Conservation (phyloP, 2,329 filamentous ascomycete genomes). For the Tolypocladium guangdongense region DNA sequence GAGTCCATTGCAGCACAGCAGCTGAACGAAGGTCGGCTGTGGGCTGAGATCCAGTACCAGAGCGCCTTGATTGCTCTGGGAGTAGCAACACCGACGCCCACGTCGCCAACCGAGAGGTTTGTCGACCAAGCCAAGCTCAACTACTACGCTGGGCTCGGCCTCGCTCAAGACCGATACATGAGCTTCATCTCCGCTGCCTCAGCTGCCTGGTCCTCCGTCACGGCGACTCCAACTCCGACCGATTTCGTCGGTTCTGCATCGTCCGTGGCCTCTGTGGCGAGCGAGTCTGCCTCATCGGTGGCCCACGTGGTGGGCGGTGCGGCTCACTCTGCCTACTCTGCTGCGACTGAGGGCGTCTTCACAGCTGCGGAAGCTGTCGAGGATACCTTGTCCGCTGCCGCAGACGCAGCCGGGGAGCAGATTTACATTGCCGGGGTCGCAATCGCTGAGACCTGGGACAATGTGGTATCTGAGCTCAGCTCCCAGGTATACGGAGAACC, state of each 20-base stretch:
- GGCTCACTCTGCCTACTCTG: slow-evolving; percentile 39
- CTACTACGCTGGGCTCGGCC: slow-evolving; percentile 69
- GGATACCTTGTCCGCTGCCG: slow-evolving; percentile 26
- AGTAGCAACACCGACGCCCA: slow-evolving; percentile 40
- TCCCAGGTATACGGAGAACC: slow-evolving; percentile 60
- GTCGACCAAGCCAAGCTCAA: slow-evolving; percentile 50
- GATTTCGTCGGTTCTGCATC: slow-evolving; percentile 35
- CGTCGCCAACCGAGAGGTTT: slow-evolving; percentile 42
- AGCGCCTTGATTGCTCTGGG: slow-evolving; percentile 56
- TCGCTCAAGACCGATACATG: slow-evolving; percentile 69
- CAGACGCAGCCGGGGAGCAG: slow-evolving; percentile 33
- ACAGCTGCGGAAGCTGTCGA: slow-evolving; percentile 27
- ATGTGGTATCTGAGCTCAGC: slow-evolving; percentile 50
- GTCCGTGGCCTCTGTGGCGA: slow-evolving; percentile 37
- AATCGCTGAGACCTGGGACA: slow-evolving; percentile 28
- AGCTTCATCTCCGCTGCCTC: slow-evolving; percentile 65
- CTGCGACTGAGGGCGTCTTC: slow-evolving; percentile 29
- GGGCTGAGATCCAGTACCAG: slow-evolving; percentile 61
- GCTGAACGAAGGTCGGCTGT: slow-evolving; percentile 57
- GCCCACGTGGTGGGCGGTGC: slow-evolving; percentile 37
- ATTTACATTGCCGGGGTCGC: slow-evolving; percentile 24
- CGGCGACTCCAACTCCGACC: slow-evolving; percentile 50
- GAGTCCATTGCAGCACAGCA: slow-evolving; percentile 59
- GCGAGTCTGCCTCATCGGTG: slow-evolving; percentile 32
- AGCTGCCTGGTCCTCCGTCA: slow-evolving; percentile 49